Conservation (phyloP, 768 basidiomycete genomes). For the Lentinula guzmanii region DNA sequence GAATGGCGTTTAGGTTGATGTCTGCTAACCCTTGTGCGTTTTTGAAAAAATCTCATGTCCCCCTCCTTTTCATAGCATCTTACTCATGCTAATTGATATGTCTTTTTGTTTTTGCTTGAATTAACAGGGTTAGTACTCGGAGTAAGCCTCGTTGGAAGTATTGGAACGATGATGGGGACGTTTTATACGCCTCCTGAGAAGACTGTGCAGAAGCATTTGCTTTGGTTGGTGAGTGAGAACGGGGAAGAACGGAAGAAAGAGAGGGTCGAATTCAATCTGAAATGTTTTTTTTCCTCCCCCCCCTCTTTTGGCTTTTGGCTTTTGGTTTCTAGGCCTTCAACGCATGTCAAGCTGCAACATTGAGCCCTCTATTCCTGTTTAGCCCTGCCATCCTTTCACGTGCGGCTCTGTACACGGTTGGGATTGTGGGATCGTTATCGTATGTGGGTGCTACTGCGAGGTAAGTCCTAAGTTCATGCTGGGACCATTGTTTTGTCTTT, state of each 20-base stretch:
- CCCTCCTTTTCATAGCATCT: not conserved
- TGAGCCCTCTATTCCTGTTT: conserved; percentile 87
- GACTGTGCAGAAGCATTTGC: conserved; percentile 67
- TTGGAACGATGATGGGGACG: conserved; percentile 82
- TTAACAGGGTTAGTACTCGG: conserved; percentile 76
- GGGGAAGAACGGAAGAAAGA: too few relatives aligned
- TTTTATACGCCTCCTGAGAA: conserved; percentile 77
- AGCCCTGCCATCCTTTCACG: conserved; percentile 80
- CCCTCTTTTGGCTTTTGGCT: too few relatives aligned
- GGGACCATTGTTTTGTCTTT: not conserved
- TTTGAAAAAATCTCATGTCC: not conserved
- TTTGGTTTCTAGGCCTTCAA: conserved; percentile 60
- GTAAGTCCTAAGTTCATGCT: conserved; percentile 26
- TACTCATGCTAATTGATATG: too few relatives aligned
- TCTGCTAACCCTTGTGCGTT: conserved; percentile 72
- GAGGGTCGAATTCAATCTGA: conserved; percentile 7
- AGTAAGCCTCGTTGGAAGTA: conserved; percentile 70
- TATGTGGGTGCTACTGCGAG: conserved; percentile 87
- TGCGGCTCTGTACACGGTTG: conserved; percentile 83
- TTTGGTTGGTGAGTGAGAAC: conserved; percentile 60
- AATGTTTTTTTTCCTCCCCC: not conserved
- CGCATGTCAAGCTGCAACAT: conserved; percentile 77
- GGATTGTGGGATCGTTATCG: conserved; percentile 78
- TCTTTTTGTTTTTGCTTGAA: not conserved
- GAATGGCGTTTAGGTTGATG: conserved; percentile 70